Percentiles rank a stretch among this genome's conserved stretches.
Evolutionary conservation across 768 basidiomycete genomes (phyloP).

Genomic region (Mycena alexandri): DNA sequence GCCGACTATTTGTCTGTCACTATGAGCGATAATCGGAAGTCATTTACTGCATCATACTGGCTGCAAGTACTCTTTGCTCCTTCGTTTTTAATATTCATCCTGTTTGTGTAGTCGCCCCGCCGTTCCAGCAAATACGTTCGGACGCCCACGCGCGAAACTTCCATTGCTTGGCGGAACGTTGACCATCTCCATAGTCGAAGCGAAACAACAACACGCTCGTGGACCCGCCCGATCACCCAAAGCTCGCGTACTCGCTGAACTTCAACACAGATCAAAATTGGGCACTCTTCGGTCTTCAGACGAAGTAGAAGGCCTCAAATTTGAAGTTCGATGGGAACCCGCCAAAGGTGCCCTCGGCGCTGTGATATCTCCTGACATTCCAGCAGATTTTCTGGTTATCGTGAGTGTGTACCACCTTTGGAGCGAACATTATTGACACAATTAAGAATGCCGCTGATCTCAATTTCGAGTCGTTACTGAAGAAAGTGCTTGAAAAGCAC

Average conservation of each 20-base stretch:
- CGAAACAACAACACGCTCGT: constrained; percentile 51
- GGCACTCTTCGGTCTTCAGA: constrained; percentile 72
- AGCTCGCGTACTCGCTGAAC: constrained; percentile 66
- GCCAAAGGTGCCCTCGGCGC: constrained; percentile 76
- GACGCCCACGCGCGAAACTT: constrained; percentile 57
- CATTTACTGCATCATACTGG: constrained; percentile 88
- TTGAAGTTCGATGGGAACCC: constrained; percentile 86
- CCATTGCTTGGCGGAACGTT: constrained; percentile 79
- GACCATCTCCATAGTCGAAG: constrained; percentile 77
- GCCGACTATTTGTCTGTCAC: constrained; percentile 79
- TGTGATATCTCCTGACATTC: constrained; percentile 60
- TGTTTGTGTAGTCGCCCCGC: constrained; percentile 36
- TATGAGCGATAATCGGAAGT: constrained; percentile 76
- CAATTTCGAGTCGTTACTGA: constrained; percentile 80
- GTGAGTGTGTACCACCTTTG: constrained; percentile 58
- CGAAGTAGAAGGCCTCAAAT: constrained; percentile 75
- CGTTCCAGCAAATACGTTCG: constrained; percentile 42
- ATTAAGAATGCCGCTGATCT: constrained; percentile 72
- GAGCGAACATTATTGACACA: constrained; percentile 8
- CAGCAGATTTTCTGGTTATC: constrained; percentile 60
- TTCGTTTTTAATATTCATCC: not conserved
- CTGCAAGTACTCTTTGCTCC: constrained; percentile 62
- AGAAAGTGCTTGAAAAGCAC: constrained; percentile 74
- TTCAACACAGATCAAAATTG: constrained; percentile 76
- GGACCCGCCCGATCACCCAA: constrained; percentile 68